A percentile compares a stretch with the other conserved stretches of the same genome.
Evolutionary conservation across 495 filamentous ascomycete genomes (phyloP).

Genomic region (Xylaria castorea): DNA sequence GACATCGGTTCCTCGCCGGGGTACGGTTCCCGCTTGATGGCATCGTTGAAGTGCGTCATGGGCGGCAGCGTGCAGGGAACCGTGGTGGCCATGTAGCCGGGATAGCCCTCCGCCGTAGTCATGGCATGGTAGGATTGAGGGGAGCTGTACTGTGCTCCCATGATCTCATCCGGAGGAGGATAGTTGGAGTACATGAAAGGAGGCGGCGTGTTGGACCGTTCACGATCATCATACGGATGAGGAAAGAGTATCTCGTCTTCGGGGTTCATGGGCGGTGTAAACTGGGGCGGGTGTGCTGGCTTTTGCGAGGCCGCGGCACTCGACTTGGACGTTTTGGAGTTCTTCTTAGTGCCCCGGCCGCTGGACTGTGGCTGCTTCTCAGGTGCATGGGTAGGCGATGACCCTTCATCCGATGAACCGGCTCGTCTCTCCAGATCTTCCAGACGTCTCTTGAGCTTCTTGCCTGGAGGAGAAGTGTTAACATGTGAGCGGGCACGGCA

Average conservation of each 20-base stretch:
- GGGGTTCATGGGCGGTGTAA: constrained; percentile 64
- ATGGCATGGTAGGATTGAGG: constrained; percentile 69
- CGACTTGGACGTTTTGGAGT: constrained; percentile 53
- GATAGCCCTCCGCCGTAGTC: constrained; percentile 65
- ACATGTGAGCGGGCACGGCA: constrained; percentile 2
- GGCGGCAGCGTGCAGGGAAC: constrained; percentile 67
- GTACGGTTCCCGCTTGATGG: constrained; percentile 64
- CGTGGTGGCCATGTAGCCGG: constrained; percentile 66
- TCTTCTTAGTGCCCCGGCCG: constrained; percentile 57
- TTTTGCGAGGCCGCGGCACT: constrained; percentile 42
- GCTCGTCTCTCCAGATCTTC: constrained; percentile 95
- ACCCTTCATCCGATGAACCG: constrained; percentile 75
- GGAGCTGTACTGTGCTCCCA: constrained; percentile 67
- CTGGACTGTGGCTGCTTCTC: constrained; percentile 58
- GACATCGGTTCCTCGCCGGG: constrained; percentile 71
- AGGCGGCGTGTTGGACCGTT: constrained; percentile 75
- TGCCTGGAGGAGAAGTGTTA: constrained; percentile 64
- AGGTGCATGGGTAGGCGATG: constrained; percentile 52
- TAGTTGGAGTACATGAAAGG: constrained; percentile 70
- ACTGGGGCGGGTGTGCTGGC: constrained; percentile 70
- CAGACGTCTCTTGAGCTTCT: constrained; percentile 97
- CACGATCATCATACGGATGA: constrained; percentile 57
- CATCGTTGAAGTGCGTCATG: constrained; percentile 67
- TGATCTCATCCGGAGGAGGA: constrained; percentile 70
- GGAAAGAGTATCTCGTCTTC: constrained; percentile 59